Conservation (phyloP, 352 stramenopile species). For the Phytopythium litorale region DNA sequence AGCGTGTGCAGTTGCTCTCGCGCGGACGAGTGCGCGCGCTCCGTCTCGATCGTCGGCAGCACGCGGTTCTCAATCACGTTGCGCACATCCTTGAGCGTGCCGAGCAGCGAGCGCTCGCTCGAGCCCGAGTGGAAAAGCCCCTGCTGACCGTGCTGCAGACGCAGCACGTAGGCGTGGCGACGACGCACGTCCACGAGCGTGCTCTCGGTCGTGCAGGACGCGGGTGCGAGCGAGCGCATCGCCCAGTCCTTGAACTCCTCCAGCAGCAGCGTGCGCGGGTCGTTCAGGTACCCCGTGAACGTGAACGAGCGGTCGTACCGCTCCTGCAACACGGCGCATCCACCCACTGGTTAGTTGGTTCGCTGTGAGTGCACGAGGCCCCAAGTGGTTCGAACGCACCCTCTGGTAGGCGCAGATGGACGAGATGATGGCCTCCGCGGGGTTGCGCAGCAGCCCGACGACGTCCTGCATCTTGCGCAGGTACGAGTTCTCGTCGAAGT, state of each 20-base stretch:
- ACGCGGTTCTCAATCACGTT: slow-evolving; percentile 76
- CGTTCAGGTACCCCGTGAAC: slow-evolving; percentile 80
- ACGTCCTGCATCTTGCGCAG: slow-evolving; percentile 88
- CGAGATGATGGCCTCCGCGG: slow-evolving; percentile 82
- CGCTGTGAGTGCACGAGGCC: neutral
- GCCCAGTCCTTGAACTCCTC: slow-evolving; percentile 87
- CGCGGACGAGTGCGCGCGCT: slow-evolving; percentile 75
- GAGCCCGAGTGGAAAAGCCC: slow-evolving; percentile 74
- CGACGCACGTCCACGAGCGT: slow-evolving; percentile 74
- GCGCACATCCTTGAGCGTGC: slow-evolving; percentile 78
- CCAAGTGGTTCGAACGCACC: slow-evolving; percentile 10
- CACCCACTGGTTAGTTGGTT: neutral
- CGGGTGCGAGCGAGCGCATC: slow-evolving; percentile 71
- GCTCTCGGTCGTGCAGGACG: slow-evolving; percentile 71
- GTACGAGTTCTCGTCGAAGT: slow-evolving; percentile 88
- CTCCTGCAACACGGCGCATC: slow-evolving; percentile 24
- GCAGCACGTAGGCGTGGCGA: slow-evolving; percentile 70
- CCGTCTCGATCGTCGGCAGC: slow-evolving; percentile 75
- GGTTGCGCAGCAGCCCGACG: slow-evolving; percentile 71
- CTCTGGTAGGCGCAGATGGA: slow-evolving; percentile 82
- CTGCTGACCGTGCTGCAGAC: slow-evolving; percentile 78
- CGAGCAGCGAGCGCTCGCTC: slow-evolving; percentile 71
- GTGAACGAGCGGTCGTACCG: slow-evolving; percentile 70
- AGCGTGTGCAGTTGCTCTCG: slow-evolving; percentile 78
- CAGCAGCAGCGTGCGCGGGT: slow-evolving; percentile 74